Evolutionary conservation across 257 asterid species (phyloP), one percentile per base, ranked within the genome.

Genomic region (Solanum chilense): DNA sequence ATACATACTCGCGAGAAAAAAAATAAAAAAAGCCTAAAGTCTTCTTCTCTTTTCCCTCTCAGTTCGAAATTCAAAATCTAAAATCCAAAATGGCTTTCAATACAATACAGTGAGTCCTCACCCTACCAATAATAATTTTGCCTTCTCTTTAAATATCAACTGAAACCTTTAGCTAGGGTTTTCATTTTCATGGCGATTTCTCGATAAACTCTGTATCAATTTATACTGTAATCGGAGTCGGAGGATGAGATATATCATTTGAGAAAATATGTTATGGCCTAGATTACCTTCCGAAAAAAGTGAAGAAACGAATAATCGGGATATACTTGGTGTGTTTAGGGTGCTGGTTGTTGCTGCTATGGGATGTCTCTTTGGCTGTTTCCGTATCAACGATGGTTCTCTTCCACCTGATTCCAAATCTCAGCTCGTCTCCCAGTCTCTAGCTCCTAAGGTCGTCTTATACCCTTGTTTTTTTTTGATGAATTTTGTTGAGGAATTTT

Each of bases 321-420:
- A 71, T 47, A 44, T 71, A 49, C 12, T 58, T 27, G 66, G 56
- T 21, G 87, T 60, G 35, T 31, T 71, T 73, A 47, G 47, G 68
- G 82, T 60, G 64, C 87, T 85, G 29, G 33, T 68, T 85, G 42
- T 47, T 14, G 62, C 87, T 5, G 81, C 82, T 21, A 86, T 86
- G 87, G 87, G 83, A 21, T 86, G 87, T 33, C 37, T 86, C 23
- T 86, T 86, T 31, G 87, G 84, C 41, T 86, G 87, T 86, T 86
- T 86, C 52, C 84, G 87, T 70, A 70, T 75, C 42, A 75, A 62
- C 4, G 83, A 70, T 41, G 83, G 41, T 9, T 86, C 84, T 45
- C 49, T 29, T 45, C 52, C 82, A 33, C 71, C 83, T 31, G 87
- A 85, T 70, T 45, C 87, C 62, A 74, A 56, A 37, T 70, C 83